A percentile compares a stretch with the other conserved stretches of the same genome.
Conservation (phyloP, 306 rosid genomes). For the Lathyrus sativus region DNA sequence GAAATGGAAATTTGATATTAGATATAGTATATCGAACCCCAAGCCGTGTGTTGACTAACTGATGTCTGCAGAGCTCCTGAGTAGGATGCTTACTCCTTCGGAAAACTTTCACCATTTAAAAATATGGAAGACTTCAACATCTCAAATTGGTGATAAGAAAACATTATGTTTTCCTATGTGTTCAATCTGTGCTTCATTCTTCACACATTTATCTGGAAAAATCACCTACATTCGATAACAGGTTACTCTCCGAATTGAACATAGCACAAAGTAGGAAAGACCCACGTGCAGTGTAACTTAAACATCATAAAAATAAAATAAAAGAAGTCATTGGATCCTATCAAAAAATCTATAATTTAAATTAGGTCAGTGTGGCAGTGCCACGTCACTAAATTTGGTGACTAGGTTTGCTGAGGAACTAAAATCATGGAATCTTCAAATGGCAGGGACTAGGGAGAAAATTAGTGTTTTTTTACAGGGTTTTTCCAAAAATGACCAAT, state of each 20-base stretch:
- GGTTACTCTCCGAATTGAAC: constrained; percentile 30
- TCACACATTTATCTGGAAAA: constrained; percentile 85
- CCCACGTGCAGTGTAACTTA: constrained; percentile 25
- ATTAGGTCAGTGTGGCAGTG: too few species aligned
- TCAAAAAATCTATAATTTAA: not conserved
- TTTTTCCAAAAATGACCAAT: too few species aligned
- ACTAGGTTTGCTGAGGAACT: too few species aligned
- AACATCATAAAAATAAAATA: constrained; percentile 25
- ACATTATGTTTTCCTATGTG: constrained; percentile 69
- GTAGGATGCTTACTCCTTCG: constrained; percentile 86
- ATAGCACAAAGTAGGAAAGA: not conserved
- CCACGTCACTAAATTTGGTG: too few species aligned
- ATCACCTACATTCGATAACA: constrained; percentile 65
- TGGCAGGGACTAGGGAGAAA: too few species aligned
- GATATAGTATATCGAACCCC: constrained; percentile 32
- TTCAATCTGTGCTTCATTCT: constrained; percentile 88
- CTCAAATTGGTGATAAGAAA: constrained; percentile 78
- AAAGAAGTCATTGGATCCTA: not conserved
- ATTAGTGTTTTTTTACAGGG: too few species aligned
- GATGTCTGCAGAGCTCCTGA: constrained; percentile 84
- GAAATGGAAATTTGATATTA: not conserved
- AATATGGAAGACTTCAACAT: constrained; percentile 61
- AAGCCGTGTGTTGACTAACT: constrained; percentile 89
- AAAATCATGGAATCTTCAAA: too few species aligned
- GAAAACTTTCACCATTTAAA: constrained; percentile 64